Base-by-base conservation (phyloP, 2,329 filamentous ascomycete species). In the Monilinia polystroma region DNA sequence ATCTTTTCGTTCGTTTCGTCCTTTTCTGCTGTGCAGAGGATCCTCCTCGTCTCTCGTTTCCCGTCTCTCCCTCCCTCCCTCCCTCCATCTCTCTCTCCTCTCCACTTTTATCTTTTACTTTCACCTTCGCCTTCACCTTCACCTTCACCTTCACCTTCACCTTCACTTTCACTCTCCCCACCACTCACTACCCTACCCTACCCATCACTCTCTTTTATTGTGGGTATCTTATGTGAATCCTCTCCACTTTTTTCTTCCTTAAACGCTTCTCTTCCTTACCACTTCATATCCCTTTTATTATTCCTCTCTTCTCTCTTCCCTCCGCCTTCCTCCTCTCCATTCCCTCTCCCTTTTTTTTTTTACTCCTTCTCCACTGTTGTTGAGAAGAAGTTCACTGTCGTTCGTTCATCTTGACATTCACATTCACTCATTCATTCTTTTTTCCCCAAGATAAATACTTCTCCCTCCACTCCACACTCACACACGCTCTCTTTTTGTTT, bases 391-490 rank as follows among this genome's bases (percentile, higher is more conserved):
- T 29, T 47, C 43, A 23, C 57, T 23, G 26, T 35, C 57, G 57
- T 49, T 23, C 43, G 57, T 49, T 20, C 45, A 10, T 58, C 1
- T 51, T 14, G 45, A 57, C 41, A 58, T 45, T 58, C 29, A 38
- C 43, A 49, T 60, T 59, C 63, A 14, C 14, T 43, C 41, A 43
- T 43, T 59, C 32, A 7, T 35, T 35, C 32, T 5, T 35, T 65
- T 41, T n/a, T 43, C 41, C n/a, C 32, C 32, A 12, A 52, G 54
- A 56, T 47, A 64, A 43, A 60, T 65, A 41, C 43, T 59, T 64
- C 41, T 35, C 6, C 5, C 32, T 7, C 32, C 32, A 35, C 32
- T 4, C 32, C 32, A 35, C 7, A 35, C 32, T 1, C 32, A 35
- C 32, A 35, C 32, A 35, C 62, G 47, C 49, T 14, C 62, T 64